These are phyloP conservation scores for Moesziomyces sp. DNA, from an alignment of 1,284 basidiomycete genomes.

Conservation along the genomic window DNA sequence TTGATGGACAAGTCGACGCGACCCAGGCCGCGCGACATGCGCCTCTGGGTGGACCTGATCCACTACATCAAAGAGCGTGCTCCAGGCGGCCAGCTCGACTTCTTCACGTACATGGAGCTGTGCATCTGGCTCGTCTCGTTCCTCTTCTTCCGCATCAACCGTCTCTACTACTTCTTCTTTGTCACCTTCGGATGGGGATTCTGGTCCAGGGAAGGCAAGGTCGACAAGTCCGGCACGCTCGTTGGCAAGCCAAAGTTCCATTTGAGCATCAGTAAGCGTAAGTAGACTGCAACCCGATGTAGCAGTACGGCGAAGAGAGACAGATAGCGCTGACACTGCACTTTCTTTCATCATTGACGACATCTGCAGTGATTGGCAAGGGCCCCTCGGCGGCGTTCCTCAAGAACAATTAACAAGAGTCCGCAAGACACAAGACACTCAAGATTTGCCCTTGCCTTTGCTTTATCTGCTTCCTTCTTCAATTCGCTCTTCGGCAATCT, in stretches of 20 bases:
- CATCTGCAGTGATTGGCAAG: conserved; percentile 23
- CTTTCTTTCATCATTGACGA: neutral
- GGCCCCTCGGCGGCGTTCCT: conserved; percentile 40
- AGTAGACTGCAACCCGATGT: neutral
- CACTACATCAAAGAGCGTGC: conserved; percentile 74
- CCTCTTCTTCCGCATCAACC: conserved; percentile 48
- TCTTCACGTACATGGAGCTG: conserved; percentile 77
- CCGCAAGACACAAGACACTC: neutral
- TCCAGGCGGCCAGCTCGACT: conserved; percentile 73
- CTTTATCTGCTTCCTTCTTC: neutral
- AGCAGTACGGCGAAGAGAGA: neutral
- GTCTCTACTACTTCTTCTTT: conserved; percentile 62
- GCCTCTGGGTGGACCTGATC: conserved; percentile 75
- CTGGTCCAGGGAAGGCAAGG: conserved; percentile 50
- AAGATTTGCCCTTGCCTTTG: conserved; percentile 4
- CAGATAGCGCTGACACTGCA: neutral
- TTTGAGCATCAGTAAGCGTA: conserved; percentile 49
- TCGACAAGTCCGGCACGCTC: conserved; percentile 41
- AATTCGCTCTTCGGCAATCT: neutral
- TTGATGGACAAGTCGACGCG: conserved; percentile 73
- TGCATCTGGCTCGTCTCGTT: conserved; percentile 62
- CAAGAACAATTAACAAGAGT: conserved; percentile 23
- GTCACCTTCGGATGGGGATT: conserved; percentile 61
- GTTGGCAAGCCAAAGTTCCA: conserved; percentile 51
- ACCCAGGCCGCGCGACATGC: conserved; percentile 74